Evolutionary conservation across 331 rosid species (phyloP).

Genomic region (Malus hybrid): DNA sequence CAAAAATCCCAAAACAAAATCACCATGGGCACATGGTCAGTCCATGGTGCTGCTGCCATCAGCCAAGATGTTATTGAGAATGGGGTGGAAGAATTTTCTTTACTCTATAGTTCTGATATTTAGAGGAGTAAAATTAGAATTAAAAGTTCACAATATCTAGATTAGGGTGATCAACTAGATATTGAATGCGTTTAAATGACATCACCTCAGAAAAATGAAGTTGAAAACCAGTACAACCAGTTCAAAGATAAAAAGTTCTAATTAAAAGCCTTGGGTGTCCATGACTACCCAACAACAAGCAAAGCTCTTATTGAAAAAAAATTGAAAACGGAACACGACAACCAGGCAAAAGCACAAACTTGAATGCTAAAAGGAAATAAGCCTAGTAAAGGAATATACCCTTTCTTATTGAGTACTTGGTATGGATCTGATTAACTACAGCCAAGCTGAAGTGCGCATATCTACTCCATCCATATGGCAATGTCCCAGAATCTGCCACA

Average conservation of each 20-base stretch:
- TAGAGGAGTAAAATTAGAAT: not conserved
- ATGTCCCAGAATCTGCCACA: constrained; percentile 50
- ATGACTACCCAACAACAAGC: not conserved
- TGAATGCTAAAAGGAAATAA: not conserved
- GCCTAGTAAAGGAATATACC: constrained; percentile 35
- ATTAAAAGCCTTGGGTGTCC: not conserved
- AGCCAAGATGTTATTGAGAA: too few relatives aligned
- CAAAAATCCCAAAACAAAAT: too few relatives aligned
- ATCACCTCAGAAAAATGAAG: not conserved
- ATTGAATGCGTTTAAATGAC: not conserved
- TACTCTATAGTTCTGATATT: too few relatives aligned
- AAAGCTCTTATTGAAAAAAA: not conserved
- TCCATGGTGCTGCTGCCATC: too few relatives aligned
- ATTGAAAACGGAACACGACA: not conserved
- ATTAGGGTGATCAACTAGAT: not conserved
- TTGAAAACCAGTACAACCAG: not conserved
- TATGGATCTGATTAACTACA: constrained; percentile 56
- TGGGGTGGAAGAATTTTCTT: too few relatives aligned
- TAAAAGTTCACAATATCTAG: not conserved
- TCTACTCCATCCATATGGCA: constrained; percentile 82
- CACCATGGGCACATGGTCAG: too few relatives aligned
- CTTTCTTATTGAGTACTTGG: constrained; percentile 59
- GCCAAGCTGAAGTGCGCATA: constrained; percentile 75
- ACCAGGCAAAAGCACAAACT: not conserved
- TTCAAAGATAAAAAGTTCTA: not conserved